A percentile compares a stretch with the other conserved stretches of the same genome.
phyloP scores from a whole-genome alignment of 1,284 basidiomycete species.

The Ceratobasidium sp. region DNA sequence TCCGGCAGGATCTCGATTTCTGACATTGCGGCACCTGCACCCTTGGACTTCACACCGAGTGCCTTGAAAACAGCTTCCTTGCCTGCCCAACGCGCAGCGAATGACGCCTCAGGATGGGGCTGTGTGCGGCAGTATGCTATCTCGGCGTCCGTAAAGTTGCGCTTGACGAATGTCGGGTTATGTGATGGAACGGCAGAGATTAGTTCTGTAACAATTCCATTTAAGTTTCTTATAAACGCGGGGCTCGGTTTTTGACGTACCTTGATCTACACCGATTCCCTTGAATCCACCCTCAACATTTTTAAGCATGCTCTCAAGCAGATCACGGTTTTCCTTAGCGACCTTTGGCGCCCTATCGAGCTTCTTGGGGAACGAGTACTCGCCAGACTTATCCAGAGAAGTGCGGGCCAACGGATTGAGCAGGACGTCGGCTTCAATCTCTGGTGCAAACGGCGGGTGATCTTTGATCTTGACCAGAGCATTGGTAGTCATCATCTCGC shows the following conservation, averaged over 20 bases:
- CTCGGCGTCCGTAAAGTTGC: slow-evolving; percentile 94
- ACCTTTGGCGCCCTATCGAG: slow-evolving; percentile 62
- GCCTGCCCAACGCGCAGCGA: slow-evolving; percentile 95
- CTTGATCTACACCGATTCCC: slow-evolving; percentile 88
- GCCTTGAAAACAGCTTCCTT: slow-evolving; percentile 99
- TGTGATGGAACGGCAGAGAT: slow-evolving; percentile 91
- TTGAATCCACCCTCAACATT: slow-evolving; percentile 55
- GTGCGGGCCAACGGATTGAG: slow-evolving; percentile 94
- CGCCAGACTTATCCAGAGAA: slow-evolving; percentile 84
- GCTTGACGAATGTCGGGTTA: slow-evolving; percentile 86
- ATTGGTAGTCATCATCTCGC: slow-evolving; percentile 92
- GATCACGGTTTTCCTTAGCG: slow-evolving; percentile 72
- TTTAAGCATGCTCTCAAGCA: slow-evolving; percentile 64
- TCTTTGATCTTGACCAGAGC: slow-evolving; percentile 96
- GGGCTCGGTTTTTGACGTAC: slow-evolving; percentile 55
- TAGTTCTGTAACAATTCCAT: slow-evolving; percentile 65
- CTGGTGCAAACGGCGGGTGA: slow-evolving; percentile 85
- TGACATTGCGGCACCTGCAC: slow-evolving; percentile 91
- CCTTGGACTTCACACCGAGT: slow-evolving; percentile 89
- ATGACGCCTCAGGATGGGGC: slow-evolving; percentile 86
- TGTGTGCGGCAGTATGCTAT: slow-evolving; percentile 87
- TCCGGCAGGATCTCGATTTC: slow-evolving; percentile 93
- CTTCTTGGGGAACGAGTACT: slow-evolving; percentile 78
- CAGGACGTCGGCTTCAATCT: slow-evolving; percentile 87
- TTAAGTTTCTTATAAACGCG: too few relatives aligned